Evolutionary conservation across 2,329 filamentous ascomycete species (phyloP).

Genomic region (Penicillium sp.): DNA sequence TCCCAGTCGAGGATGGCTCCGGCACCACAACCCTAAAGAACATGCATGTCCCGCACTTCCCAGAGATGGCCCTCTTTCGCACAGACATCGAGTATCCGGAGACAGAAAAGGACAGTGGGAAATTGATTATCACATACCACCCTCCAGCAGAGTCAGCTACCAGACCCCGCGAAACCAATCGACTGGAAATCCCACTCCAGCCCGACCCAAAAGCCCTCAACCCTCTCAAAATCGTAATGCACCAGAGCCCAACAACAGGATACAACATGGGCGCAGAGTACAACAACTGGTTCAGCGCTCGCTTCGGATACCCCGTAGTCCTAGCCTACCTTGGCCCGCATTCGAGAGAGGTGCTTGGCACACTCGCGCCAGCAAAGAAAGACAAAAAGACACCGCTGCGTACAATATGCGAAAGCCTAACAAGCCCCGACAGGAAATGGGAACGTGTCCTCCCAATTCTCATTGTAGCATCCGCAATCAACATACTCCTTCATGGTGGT

Average conservation of each 20-base stretch:
- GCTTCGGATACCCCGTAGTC: slow-evolving; percentile 60
- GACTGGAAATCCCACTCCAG: slow-evolving; percentile 56
- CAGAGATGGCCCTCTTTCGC: slow-evolving; percentile 62
- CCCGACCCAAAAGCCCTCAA: slow-evolving; percentile 50
- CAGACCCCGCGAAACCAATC: slow-evolving; percentile 5
- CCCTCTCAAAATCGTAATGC: slow-evolving; percentile 55
- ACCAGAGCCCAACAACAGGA: slow-evolving; percentile 56
- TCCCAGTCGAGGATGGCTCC: slow-evolving; percentile 22
- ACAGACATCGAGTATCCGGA: slow-evolving; percentile 49
- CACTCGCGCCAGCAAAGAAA: slow-evolving; percentile 46
- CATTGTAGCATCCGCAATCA: background rate
- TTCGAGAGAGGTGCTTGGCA: slow-evolving; percentile 60
- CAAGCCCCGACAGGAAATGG: background rate
- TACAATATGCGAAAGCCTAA: background rate
- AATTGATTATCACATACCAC: slow-evolving; percentile 42
- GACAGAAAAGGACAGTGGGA: slow-evolving; percentile 23
- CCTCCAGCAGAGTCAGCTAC: slow-evolving; percentile 22
- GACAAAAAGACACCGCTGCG: slow-evolving; percentile 4
- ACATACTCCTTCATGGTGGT: background rate
- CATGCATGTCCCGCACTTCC: slow-evolving; percentile 58
- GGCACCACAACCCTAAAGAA: slow-evolving; percentile 42
- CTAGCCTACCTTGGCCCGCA: slow-evolving; percentile 65
- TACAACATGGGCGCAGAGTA: slow-evolving; percentile 62
- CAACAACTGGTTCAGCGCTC: slow-evolving; percentile 65
- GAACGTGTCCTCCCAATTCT: background rate